Evolutionary conservation across 2,329 filamentous ascomycete species (phyloP), one percentile per base, ranked within the genome.

Genomic region (Bertia moriformis): DNA sequence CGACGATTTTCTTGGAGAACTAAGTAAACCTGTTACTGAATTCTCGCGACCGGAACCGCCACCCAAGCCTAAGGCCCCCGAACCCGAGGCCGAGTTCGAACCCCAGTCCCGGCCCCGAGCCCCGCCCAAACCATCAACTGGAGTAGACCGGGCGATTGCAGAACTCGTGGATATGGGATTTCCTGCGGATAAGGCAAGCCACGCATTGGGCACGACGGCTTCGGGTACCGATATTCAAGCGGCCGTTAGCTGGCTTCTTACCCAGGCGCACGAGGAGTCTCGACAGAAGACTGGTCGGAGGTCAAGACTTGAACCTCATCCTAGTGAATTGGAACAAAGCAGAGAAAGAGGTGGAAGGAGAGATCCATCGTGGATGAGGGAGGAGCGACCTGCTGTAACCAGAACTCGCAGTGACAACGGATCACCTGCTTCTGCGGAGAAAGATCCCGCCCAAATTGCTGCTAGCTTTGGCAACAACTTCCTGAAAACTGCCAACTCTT

Each of bases 141-240:
- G 32, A 7, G 15, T 12, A 7, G 32, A 35, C 17, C 32, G 32
- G 10, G 84, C 87, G 7, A 73, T 96, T 18, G 85, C 84, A 7
- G 86, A 96, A 54, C 63, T 98, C 18, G 77, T 95, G 3, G 89
- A 95, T 47, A 96, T 96, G 74, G 91, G 91, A 1, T 98, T 98
- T 49, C 77, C 85, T 0, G 71, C 78, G 0, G 84, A 93, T 42
- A 86, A 87, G 50, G 82, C 91, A n/a, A 71, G 73, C 40, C 69
- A 80, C 44, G 91, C 87, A 4, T 60, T 98, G 30, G 76, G 77
- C 10, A 81, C 86, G 50, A 94, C 83, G 20, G 81, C 85, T 3
- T 78, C 78, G 3, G 84, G 85, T 2, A 61, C 78, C 1, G 82
- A 95, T 52, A 75, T 94, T 7, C 86, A 94, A 55, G 80, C 77